phyloP scores from a whole-genome alignment of 305 asterid species.

The Nicotiana rustica region DNA sequence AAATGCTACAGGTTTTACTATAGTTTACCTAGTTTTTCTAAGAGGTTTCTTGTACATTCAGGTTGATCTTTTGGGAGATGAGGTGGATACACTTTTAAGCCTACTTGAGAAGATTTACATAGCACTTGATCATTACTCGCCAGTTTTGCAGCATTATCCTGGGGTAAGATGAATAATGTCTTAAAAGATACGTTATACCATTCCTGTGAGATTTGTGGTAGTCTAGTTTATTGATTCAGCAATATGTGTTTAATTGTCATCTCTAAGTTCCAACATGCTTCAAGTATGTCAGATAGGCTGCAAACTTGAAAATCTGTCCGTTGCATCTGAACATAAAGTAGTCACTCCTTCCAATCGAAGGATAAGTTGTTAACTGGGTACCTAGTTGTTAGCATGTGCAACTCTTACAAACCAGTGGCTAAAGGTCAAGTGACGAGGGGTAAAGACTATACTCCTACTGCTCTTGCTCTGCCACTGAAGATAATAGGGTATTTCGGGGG shows the following conservation, averaged over 20 bases:
- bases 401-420: not conserved
- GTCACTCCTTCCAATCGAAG: not conserved
- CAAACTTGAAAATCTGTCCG: not conserved
- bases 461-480: slow-evolving; percentile 28
- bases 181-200: not conserved
- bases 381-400: slow-evolving; percentile 29
- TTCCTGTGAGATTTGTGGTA: not conserved
- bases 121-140: slow-evolving; percentile 90
- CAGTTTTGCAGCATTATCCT: slow-evolving; percentile 87
- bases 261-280: not conserved
- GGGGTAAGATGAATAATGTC: slow-evolving; percentile 67
- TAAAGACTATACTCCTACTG: slow-evolving; percentile 1
- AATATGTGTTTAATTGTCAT: not conserved
- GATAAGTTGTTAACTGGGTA: slow-evolving; percentile 21
- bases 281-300: slow-evolving; percentile 14
- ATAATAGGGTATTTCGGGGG: not conserved
- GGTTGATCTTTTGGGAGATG: slow-evolving; percentile 98
- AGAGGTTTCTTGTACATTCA: slow-evolving; percentile 44
- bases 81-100: slow-evolving; percentile 79
- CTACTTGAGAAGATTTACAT: slow-evolving; percentile 82
- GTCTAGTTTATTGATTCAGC: not conserved
- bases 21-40: not conserved
- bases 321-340: slow-evolving; percentile 19
- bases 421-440: not conserved
- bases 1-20: not conserved